Conservation (phyloP, 1,139 yeast genomes). For the Lodderomyces margitis region DNA sequence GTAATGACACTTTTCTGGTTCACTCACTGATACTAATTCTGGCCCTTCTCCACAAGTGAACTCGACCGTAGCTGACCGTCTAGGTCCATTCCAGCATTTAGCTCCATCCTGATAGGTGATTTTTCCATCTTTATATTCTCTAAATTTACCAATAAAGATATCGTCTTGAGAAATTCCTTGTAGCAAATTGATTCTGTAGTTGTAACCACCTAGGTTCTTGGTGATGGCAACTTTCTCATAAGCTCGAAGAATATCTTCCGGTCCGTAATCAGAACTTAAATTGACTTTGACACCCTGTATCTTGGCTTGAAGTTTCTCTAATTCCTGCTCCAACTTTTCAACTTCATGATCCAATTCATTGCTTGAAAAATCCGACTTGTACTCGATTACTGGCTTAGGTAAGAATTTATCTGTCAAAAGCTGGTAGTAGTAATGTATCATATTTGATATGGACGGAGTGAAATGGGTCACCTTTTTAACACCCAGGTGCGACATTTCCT, state of each 20-base stretch:
- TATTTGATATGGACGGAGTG: constrained; percentile 24
- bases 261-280: constrained; percentile 49
- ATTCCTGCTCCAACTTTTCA: constrained; percentile 15
- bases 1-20: constrained; percentile 88
- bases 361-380: constrained; percentile 8
- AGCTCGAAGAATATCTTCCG: constrained; percentile 62
- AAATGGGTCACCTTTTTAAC: background rate
- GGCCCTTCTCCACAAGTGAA: constrained; percentile 65
- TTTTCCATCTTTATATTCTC: constrained; percentile 33
- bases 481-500: constrained; percentile 10
- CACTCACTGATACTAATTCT: constrained; percentile 64
- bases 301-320: constrained; percentile 21
- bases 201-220: constrained; percentile 63
- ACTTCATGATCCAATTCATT: constrained; percentile 12
- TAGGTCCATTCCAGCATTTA: constrained; percentile 94
- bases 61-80: constrained; percentile 63
- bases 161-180: constrained; percentile 61
- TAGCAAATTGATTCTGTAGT: constrained; percentile 60
- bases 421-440: constrained; percentile 25
- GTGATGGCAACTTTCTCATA: constrained; percentile 49
- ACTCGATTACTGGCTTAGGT: constrained; percentile 10
- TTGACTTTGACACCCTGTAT: constrained; percentile 19
- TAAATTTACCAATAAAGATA: constrained; percentile 55
- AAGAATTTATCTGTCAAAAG: constrained; percentile 13
- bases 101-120: constrained; percentile 61